Evolutionary conservation across 768 basidiomycete species (phyloP), one percentile per base, ranked within the genome.

Genomic region (Coprinopsis strossmayeri): DNA sequence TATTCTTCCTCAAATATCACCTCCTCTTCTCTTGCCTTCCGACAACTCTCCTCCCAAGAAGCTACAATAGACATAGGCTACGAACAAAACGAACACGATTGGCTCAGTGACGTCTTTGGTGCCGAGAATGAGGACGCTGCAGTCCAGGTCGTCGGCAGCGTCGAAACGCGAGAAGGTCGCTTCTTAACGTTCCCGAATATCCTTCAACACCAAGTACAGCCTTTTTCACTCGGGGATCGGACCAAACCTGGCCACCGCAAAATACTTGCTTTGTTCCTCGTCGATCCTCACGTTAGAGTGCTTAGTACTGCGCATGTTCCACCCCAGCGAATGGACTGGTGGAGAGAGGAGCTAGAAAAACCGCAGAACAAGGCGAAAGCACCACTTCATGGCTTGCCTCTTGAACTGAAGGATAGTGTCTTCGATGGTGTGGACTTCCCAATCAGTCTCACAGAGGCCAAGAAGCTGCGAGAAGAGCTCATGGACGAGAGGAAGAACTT

Each of bases 221-320:
- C 68, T 3, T 72, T 69, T 53, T 47, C 52, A 21, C 64, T 73
- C 17, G 50, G 41, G 2, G 68, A 73, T 53, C 54, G 53, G 0
- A 61, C 62, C 13, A 64, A 64, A 44, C 66, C 65, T 2, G 73
- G 70, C 2, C 59, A 68, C 46, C 59, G 69, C 40, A 74, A 69
- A 54, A 66, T 74, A 17, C 53, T 73, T 11, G 65, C 63, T 1
- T 55, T 73, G 10, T 69, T 68, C 56, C 62, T 72, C 24, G 62
- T 70, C 42, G 68, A 72, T 46, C 64, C 64, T 0, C 53, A 60
- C 35, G 34, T 53, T 30, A 50, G 47, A 23, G 54, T 66, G 5
- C 48, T 60, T 17, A 63, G 62, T 9, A 57, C 64, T 0, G 52
- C 57, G 7, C 49, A 60, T 37, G 57, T 66, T 2, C 62, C 62